Conservation (phyloP, 192 early-diverging fungal genomes). For the Neocallimastix lanati region DNA sequence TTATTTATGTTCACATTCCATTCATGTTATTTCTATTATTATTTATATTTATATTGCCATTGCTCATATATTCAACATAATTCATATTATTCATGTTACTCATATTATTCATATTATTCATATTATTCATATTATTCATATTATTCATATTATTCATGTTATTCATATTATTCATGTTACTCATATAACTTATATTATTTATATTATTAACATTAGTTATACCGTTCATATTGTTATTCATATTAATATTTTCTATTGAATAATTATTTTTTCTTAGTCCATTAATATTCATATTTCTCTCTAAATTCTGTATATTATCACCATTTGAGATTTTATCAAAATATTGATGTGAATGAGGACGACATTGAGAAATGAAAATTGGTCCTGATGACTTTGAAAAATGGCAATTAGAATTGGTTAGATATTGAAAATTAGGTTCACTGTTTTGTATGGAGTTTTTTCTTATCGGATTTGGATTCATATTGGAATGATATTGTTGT, state of each 20-base stretch:
- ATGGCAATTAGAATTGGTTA: neutral
- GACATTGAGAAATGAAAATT: neutral
- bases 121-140: neutral
- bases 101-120: neutral
- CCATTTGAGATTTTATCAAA: neutral
- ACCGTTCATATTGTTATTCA: neutral
- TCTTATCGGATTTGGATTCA: neutral
- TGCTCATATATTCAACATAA: too few species aligned
- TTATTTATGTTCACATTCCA: neutral
- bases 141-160: neutral
- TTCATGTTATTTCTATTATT: neutral
- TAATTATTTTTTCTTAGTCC: neutral
- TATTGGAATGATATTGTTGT: neutral
- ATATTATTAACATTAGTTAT: neutral
- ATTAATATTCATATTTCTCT: neutral
- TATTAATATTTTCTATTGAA: neutral
- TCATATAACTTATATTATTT: neutral
- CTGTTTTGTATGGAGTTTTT: neutral
- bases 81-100: neutral
- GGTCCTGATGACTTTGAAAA: neutral
- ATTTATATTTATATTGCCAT: neutral
- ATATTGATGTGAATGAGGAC: neutral
- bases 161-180: neutral
- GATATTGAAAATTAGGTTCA: neutral
- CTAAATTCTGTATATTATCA: neutral